phyloP scores from a whole-genome alignment of 2,329 filamentous ascomycete species.

The Penicillium oxalicum region DNA sequence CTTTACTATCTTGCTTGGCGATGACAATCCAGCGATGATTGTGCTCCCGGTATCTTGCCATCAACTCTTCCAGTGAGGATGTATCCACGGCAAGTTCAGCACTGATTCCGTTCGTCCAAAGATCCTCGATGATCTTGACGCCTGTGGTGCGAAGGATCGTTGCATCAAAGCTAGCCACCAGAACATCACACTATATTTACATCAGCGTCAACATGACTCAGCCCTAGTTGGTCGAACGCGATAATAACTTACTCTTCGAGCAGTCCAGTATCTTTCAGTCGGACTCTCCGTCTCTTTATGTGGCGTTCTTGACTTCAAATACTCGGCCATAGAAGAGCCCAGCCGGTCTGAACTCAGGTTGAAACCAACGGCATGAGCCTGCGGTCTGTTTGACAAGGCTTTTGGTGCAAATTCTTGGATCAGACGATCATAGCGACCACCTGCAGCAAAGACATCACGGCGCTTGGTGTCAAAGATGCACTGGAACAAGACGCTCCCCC shows the following conservation, averaged over 20 bases:
- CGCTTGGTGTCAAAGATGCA: conserved; percentile 81
- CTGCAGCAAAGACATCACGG: conserved; percentile 80
- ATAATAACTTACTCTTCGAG: conserved; percentile 52
- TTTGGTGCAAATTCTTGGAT: conserved; percentile 77
- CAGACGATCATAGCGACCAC: conserved; percentile 84
- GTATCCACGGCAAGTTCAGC: conserved; percentile 81
- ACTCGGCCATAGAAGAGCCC: conserved; percentile 54
- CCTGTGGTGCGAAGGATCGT: conserved; percentile 68
- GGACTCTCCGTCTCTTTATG: conserved; percentile 68
- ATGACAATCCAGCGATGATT: conserved; percentile 86
- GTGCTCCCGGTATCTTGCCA: conserved; percentile 60
- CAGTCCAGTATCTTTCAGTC: conserved; percentile 52
- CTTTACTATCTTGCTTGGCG: conserved; percentile 62
- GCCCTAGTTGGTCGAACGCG: background rate
- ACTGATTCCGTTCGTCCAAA: conserved; percentile 80
- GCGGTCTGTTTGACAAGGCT: conserved; percentile 55
- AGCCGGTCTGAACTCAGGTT: conserved; percentile 84
- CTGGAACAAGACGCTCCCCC: conserved; percentile 79
- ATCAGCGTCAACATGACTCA: conserved; percentile 5
- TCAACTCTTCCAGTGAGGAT: conserved; percentile 69
- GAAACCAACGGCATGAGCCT: conserved; percentile 83
- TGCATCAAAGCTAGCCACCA: conserved; percentile 82
- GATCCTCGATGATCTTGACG: conserved; percentile 66
- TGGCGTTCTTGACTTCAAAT: conserved; percentile 49
- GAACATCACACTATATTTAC: conserved; percentile 65